Evolutionary conservation across 768 basidiomycete genomes (phyloP), one percentile per base, ranked within the genome.

Genomic region (Coprinopsis strossmayeri): DNA sequence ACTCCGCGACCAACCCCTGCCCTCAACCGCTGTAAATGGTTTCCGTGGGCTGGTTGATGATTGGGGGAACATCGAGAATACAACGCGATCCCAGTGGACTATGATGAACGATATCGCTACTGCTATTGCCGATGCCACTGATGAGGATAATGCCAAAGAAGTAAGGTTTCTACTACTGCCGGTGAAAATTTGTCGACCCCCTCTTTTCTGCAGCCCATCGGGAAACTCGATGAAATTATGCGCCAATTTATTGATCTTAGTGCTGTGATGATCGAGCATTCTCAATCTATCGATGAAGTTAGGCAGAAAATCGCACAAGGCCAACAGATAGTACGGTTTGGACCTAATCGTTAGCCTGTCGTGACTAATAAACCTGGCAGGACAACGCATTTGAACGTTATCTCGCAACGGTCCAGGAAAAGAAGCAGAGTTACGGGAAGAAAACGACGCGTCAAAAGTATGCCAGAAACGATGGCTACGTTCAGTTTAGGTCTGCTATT

Each of bases 371-470:
- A 39, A 17, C 34, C 40, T 23, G 25, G 3, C 34, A 89, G 87
- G 68, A 67, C 39, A 65, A 82, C 51, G 69, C 75, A 5, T 59
- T 77, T 5, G 68, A 72, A 7, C 59, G 55, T 24, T 93, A 89
- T 57, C 61, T 76, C 41, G 56, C 55, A 20, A 73, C 63, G n/a
- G 69, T 81, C 0, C 60, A 71, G 41, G 61, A 60, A 13, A 63
- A 61, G 34, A 58, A 74, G 35, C 65, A 74, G 4, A 69, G 67
- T 24, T 87, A 88, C 61, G 55, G 67, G 1, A 59, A 59, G 24
- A 80, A 79, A 66, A 91, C 90, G 0, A 69, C 80, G 5, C 78
- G 91, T 7, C 87, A 93, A 63, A 91, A 84, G 60, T 93, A 91
- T 59, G 76, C 74, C 13, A 83, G 83, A 41, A 65, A 70, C 43